Conservation (phyloP, 495 filamentous ascomycete species). For the Chaetomidium leptoderma region DNA sequence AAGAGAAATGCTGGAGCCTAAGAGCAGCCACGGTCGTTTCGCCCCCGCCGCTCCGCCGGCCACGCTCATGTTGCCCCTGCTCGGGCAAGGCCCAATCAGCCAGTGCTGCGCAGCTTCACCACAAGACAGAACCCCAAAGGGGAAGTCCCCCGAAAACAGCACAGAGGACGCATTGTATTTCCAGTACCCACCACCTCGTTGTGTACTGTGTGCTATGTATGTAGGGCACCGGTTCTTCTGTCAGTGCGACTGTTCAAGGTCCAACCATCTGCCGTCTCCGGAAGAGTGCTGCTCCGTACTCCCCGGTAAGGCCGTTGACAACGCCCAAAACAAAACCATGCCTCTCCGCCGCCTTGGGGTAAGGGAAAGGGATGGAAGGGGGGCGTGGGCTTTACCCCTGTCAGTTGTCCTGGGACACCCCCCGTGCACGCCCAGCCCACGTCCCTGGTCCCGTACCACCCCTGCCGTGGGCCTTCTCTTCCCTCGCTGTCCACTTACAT, state of each 20-base stretch:
- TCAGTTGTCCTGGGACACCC: slow-evolving; percentile 5
- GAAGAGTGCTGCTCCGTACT: background rate
- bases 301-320: slow-evolving; percentile 28
- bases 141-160: no score
- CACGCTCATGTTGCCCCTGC: slow-evolving; percentile 12
- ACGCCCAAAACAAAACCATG: slow-evolving; percentile 12
- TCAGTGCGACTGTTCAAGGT: background rate
- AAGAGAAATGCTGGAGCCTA: slow-evolving; percentile 32
- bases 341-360: slow-evolving; percentile 1
- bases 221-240: background rate
- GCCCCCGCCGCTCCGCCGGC: slow-evolving; percentile 22
- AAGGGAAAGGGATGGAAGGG: slow-evolving; percentile 2
- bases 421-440: slow-evolving; percentile 8
- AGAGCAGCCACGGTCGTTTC: slow-evolving; percentile 18
- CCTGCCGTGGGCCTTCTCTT: slow-evolving; percentile 21
- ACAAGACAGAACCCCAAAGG: background rate
- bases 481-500: slow-evolving; percentile 19
- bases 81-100: background rate
- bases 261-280: background rate
- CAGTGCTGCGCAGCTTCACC: background rate
- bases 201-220: no score
- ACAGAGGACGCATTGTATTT: background rate
- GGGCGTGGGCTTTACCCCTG: slow-evolving; percentile 5
- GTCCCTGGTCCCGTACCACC: slow-evolving; percentile 17
- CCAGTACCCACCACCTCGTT: no score